Evolutionary conservation across 768 basidiomycete species (phyloP), one percentile per base, ranked within the genome.

Genomic region (Pleurotus sapidus): DNA sequence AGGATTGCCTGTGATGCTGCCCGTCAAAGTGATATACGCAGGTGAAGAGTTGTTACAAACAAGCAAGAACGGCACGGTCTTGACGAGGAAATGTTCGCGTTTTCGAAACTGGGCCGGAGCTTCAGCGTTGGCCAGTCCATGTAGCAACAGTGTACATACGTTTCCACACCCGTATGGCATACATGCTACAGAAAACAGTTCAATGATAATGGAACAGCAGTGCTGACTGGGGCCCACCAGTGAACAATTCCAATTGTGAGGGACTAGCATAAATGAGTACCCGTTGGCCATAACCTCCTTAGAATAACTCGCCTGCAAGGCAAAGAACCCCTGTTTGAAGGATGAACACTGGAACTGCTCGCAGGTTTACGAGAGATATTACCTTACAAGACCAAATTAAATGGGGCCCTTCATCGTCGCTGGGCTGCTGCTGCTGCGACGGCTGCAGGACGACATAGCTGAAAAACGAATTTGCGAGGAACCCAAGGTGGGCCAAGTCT

Each of bases 201-300:
- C 7, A 30, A 51, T 11, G 15, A 7, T 51, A 8, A 25, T 24
- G 15, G 6, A 49, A 34, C 17, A 25, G n/a, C n/a, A 17, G 30
- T 34, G 24, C 11, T 20, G 25, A 30, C 12, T 23, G 30, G 8
- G 17, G 30, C 49, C 17, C 18, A 51, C 49, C 49, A 54, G 23
- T 54, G 51, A 12, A 39, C 51, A 20, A 54, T 39, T 12, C 37
- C 37, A 42, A 54, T 54, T n/a, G 51, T 54, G 39, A 54, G n/a
- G 39, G 37, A 40, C 51, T 54, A 24, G 5, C 2, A 20, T 11
- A 34, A 34, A 34, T 34, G 30, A 34, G 30, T 34, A 11, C 20
- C 20, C 30, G 30, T 11, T 34, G 30, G 30, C 30, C 30, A 34
- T 4, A 11, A 34, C 11, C 30, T 8, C 11, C 11, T 34, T 34